These are phyloP conservation scores for Yamadazyma songkhlaensis DNA, from an alignment of 1,139 yeast species.

Conservation along the genomic window DNA sequence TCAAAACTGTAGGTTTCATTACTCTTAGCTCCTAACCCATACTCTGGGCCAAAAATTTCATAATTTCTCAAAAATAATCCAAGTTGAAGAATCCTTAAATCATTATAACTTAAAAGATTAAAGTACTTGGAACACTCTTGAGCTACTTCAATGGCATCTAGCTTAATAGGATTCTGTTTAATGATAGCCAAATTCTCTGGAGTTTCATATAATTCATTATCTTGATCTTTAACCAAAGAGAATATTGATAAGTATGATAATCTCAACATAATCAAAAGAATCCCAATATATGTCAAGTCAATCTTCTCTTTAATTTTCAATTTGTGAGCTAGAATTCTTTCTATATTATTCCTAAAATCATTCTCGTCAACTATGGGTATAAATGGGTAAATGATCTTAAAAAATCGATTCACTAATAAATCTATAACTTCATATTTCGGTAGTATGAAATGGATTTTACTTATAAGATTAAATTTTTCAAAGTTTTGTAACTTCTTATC, in stretches of 20 bases:
- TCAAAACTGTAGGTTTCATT: conserved; percentile 44
- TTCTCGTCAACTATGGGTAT: conserved; percentile 48
- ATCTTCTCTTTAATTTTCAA: conserved; percentile 21
- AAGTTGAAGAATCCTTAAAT: conserved; percentile 8
- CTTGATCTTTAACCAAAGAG: conserved; percentile 20
- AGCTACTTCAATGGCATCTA: conserved; percentile 34
- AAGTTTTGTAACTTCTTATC: conserved; percentile 5
- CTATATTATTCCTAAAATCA: conserved; percentile 14
- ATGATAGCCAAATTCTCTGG: not conserved
- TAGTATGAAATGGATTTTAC: conserved; percentile 34
- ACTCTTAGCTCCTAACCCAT: conserved; percentile 33
- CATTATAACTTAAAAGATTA: conserved; percentile 16
- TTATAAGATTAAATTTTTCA: conserved; percentile 13
- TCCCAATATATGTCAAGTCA: conserved; percentile 30
- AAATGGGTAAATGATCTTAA: conserved; percentile 42
- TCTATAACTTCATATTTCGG: conserved; percentile 41
- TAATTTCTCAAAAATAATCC: conserved; percentile 8
- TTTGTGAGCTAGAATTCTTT: not conserved
- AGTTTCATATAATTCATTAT: conserved; percentile 21
- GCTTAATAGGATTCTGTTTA: conserved; percentile 17
- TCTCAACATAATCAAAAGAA: conserved; percentile 24
- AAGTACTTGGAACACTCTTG: conserved; percentile 37
- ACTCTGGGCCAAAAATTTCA: conserved; percentile 9
- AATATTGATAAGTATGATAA: conserved; percentile 19
- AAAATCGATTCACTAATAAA: conserved; percentile 43